Conservation (phyloP, 495 filamentous ascomycete species). For the Xylaria curta region DNA sequence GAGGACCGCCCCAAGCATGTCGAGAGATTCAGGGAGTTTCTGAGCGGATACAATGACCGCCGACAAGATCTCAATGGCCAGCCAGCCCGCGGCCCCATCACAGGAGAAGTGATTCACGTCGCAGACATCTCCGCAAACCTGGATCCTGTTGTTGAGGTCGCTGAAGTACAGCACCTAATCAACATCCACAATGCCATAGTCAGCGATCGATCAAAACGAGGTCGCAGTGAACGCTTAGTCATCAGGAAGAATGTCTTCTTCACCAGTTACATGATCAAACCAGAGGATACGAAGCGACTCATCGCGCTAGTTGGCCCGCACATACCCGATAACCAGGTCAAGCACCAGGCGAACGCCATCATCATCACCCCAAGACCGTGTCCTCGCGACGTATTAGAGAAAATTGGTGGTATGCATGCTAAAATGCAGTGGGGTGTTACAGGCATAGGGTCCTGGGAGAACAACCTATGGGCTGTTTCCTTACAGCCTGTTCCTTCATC, state of each 20-base stretch:
- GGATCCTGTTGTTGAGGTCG: conserved; percentile 82
- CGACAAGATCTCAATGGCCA: conserved; percentile 43
- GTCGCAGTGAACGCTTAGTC: conserved; percentile 54
- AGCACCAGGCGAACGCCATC: conserved; percentile 87
- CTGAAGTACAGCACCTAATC: conserved; percentile 87
- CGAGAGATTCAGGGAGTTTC: conserved; percentile 81
- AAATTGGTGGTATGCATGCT: conserved; percentile 82
- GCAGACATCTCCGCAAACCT: conserved; percentile 74
- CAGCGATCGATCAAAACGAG: conserved; percentile 35
- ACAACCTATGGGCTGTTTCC: conserved; percentile 84
- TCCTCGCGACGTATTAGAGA: conserved; percentile 69
- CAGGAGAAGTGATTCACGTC: conserved; percentile 85
- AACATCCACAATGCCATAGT: conserved; percentile 77
- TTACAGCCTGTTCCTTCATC: conserved; percentile 72
- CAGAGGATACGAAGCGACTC: conserved; percentile 70
- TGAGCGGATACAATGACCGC: conserved; percentile 71
- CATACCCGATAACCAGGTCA: conserved; percentile 67
- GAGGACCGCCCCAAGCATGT: conserved; percentile 68
- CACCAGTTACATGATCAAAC: conserved; percentile 88
- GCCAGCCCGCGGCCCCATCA: conserved; percentile 64
- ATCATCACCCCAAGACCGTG: conserved; percentile 81
- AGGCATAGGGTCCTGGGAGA: conserved; percentile 73
- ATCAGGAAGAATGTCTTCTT: conserved; percentile 91
- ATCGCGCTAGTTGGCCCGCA: conserved; percentile 69
- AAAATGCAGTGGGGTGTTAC: conserved; percentile 85